These are phyloP conservation scores for Carpediemonas membranifera DNA, from an alignment of 78 protist genomes.

Conservation along the genomic window DNA sequence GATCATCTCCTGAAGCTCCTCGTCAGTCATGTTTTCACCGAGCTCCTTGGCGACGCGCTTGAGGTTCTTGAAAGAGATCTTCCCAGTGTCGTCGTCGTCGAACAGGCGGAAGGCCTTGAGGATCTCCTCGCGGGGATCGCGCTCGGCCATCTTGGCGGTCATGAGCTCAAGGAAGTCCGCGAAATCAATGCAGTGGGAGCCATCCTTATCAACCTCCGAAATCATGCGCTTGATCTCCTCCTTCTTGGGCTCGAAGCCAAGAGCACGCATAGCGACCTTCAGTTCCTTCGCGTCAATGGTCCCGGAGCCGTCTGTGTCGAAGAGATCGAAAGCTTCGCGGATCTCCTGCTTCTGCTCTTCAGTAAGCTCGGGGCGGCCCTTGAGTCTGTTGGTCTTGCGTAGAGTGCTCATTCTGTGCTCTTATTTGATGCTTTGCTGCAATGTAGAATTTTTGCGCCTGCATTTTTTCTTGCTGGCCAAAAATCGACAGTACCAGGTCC, in stretches of 20 bases:
- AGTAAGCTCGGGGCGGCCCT: constrained; percentile 47
- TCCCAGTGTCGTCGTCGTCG: constrained; percentile 69
- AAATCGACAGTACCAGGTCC: no score
- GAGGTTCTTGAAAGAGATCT: constrained; percentile 67
- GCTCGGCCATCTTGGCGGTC: constrained; percentile 76
- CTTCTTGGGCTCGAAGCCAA: constrained; percentile 83
- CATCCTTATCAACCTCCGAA: constrained; percentile 65
- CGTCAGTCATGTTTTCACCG: constrained; percentile 83
- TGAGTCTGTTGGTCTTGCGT: no score
- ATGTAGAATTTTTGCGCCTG: no score
- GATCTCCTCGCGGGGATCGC: constrained; percentile 66
- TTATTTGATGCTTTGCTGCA: no score
- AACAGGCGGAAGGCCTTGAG: constrained; percentile 79
- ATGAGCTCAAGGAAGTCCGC: constrained; percentile 71
- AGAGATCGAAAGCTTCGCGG: constrained; percentile 66
- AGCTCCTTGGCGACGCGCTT: constrained; percentile 79
- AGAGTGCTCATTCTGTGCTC: no score
- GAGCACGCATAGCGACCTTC: constrained; percentile 85
- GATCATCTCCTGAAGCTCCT: constrained; percentile 79
- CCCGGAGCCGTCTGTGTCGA: constrained; percentile 62
- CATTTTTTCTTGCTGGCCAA: no score
- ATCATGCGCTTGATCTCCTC: constrained; percentile 71
- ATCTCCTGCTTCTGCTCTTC: constrained; percentile 71
- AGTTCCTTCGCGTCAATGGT: constrained; percentile 79
- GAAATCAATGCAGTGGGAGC: constrained; percentile 67